Evolutionary conservation across 2,329 filamentous ascomycete species (phyloP), one percentile per base, ranked within the genome.

Genomic region (Ramichloridium luteum): DNA sequence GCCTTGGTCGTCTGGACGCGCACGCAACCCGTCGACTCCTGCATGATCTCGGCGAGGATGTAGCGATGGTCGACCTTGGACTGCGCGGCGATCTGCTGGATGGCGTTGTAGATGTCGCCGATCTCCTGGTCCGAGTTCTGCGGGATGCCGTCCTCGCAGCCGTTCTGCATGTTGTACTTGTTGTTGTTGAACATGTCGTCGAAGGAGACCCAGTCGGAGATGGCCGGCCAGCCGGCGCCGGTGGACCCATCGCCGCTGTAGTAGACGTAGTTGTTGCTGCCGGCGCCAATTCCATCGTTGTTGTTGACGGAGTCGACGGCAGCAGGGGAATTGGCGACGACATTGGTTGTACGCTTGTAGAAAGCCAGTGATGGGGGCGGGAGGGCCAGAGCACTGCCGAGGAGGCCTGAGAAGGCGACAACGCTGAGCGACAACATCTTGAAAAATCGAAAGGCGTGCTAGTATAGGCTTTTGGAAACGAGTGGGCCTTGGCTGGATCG

Each of bases 181-280:
- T 40, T 40, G n/a, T 47, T 48, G 5, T 37, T 35, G 43, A 49
- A 55, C 54, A 56, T 58, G 27, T 39, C 37, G n/a, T 44, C 32
- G 32, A 50, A 50, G 2, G 18, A 28, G 12, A 40, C 20, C 38
- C 38, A 40, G 9, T 32, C 28, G 35, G 16, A 35, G 34, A 8
- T 27, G 26, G 10, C 16, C 16, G 4, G 30, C 32, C 8, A 31
- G 16, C 29, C 29, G 15, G 22, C 17, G 17, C 25, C 22, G 13
- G 10, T 23, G 29, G 17, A 20, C 9, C 29, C 29, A 15, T 41
- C 18, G 23, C 38, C 38, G 12, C n/a, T 23, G 20, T 23, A 23
- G 20, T 8, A 8, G 20, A 23, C 20, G 8, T n/a, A 23, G 8
- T 23, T 23, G 20, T 23, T 23, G 8, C n/a, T 23, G 8, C 20